Conservation (phyloP, 164 flowering plant species). For the Santalum album region DNA sequence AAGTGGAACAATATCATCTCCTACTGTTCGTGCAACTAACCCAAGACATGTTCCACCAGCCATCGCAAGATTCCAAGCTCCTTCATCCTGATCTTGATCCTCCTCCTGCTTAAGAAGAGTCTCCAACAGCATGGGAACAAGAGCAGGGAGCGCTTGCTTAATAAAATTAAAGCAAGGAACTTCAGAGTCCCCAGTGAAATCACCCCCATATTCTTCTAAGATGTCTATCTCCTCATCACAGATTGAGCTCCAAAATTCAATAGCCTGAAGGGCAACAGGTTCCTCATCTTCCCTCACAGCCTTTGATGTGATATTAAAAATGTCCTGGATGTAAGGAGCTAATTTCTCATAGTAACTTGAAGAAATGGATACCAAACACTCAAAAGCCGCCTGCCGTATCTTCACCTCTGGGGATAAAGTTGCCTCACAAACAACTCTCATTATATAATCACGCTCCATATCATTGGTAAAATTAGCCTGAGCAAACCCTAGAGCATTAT, state of each 20-base stretch:
- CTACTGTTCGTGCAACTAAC: conserved; percentile 54
- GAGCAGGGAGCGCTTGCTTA: conserved; percentile 55
- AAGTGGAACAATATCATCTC: conserved; percentile 58
- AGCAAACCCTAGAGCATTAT: conserved; percentile 58
- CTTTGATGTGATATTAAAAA: conserved; percentile 50
- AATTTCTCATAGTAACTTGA: conserved; percentile 51
- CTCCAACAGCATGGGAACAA: conserved; percentile 53
- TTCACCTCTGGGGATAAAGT: conserved; percentile 41
- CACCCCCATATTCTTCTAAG: conserved; percentile 50
- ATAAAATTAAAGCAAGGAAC: conserved; percentile 51
- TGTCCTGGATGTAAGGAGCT: conserved; percentile 46
- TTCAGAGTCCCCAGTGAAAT: conserved; percentile 47
- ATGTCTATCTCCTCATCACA: conserved; percentile 63
- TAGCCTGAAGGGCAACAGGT: conserved; percentile 59
- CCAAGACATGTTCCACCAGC: conserved; percentile 70
- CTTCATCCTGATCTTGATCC: conserved; percentile 63
- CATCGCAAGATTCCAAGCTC: conserved; percentile 66
- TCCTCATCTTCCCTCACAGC: conserved; percentile 61
- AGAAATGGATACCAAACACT: conserved; percentile 55
- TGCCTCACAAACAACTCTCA: conserved; percentile 69
- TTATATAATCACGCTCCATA: conserved; percentile 60
- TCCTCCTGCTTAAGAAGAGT: conserved; percentile 59
- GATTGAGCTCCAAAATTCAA: conserved; percentile 63
- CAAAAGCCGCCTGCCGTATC: conserved; percentile 62
- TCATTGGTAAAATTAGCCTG: conserved; percentile 54